Base-by-base conservation (phyloP, 1,139 yeast genomes). In the Geotrichum phurueaensis region DNA sequence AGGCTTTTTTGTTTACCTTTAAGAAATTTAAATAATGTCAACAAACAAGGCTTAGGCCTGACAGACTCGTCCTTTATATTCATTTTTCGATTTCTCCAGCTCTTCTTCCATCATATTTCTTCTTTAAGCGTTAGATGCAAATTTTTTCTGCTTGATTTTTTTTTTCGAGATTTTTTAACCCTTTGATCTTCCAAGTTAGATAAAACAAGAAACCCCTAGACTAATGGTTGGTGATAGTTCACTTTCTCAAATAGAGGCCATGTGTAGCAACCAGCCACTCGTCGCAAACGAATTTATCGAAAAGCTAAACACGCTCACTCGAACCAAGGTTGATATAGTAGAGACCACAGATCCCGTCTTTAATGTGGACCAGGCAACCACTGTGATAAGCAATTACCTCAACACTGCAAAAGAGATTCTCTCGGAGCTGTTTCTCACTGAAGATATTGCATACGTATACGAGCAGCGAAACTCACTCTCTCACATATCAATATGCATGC, bases 401-500 rank as follows among this genome's bases (percentile, higher is more conserved):
- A 51, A 53, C 29, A 64, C 65, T 22, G 66, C 67, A 7, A 43
- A 64, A 45, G 50, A 61, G 9, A 67, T 64, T 6, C 64, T 69
- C 18, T 53, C 56, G 3, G 68, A 66, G 13, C 62, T 69, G 5
- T 65, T 64, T 27, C 62, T 67, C 13, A 66, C 63, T 43, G 67
- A 65, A 52, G 68, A 65, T 54, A 68, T 79, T n/a, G 74, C 73
- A 4, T 82, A 85, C 85, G 73, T 81, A 50, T 75, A 70, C 56
- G 83, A 81, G 61, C 85, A 85, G 0, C 76, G 76, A 58, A 71
- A 71, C 13, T 78, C 76, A 47, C 75, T 84, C 12, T 66, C 73
- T 23, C 78, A 75, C 20, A 72, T 84, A 69, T 78, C 58, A 65
- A 77, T 58, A 75, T 76, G 27, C 73, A 65, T 83, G 25, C 76